phyloP scores from a whole-genome alignment of 345 rosid genomes.

The Odontarrhena argentea region DNA sequence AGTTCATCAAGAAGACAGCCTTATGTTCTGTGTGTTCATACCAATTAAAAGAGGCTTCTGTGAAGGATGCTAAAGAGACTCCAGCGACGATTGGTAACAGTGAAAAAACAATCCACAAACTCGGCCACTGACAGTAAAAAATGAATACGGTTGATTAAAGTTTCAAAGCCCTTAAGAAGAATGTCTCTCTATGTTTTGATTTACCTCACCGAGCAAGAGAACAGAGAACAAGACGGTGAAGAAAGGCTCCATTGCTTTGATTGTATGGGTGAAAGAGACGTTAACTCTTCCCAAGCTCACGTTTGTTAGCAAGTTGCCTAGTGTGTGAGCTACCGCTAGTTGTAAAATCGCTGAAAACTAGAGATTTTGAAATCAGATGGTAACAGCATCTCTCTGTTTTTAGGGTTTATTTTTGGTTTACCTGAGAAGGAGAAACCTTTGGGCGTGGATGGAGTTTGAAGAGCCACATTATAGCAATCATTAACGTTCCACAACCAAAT shows the following conservation, averaged over 20 bases:
- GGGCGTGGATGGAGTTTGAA: slow-evolving; percentile 64
- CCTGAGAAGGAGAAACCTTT: slow-evolving; percentile 68
- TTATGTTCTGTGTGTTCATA: slow-evolving; percentile 33
- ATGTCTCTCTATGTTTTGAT: not conserved
- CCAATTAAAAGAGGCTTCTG: slow-evolving; percentile 86
- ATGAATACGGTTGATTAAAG: not conserved
- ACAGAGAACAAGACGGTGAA: slow-evolving; percentile 76
- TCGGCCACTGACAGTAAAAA: slow-evolving; percentile 58
- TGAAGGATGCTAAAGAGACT: slow-evolving; percentile 83
- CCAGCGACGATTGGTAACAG: slow-evolving; percentile 79
- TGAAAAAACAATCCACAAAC: slow-evolving; percentile 58
- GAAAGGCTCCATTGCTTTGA: slow-evolving; percentile 95
- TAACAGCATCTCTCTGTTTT: not conserved
- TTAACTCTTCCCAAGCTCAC: slow-evolving; percentile 76
- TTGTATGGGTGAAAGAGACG: slow-evolving; percentile 90
- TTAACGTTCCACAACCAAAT: slow-evolving; percentile 70
- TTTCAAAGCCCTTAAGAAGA: not conserved
- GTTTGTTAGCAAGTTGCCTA: slow-evolving; percentile 85
- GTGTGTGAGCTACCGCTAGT: slow-evolving; percentile 72
- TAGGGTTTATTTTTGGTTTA: slow-evolving; percentile 16
- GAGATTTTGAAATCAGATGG: slow-evolving; percentile 10
- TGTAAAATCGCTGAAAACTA: slow-evolving; percentile 72
- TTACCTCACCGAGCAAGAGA: slow-evolving; percentile 71
- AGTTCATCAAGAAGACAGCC: not conserved
- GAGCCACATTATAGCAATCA: slow-evolving; percentile 68